Evolutionary conservation across 768 basidiomycete species (phyloP).

Genomic region (Tricholoma bakamatsutake): DNA sequence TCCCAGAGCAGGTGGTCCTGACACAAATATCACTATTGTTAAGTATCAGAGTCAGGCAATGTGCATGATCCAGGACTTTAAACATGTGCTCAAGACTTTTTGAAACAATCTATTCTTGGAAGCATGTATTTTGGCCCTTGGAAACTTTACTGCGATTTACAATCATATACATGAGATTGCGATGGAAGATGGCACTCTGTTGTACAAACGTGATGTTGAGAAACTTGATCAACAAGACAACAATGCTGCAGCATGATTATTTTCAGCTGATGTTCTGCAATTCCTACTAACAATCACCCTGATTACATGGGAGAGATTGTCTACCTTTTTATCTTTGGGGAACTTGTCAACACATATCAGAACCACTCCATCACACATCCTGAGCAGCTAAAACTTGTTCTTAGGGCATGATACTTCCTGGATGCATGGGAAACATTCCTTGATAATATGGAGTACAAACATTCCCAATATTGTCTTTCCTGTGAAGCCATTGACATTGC

Average conservation of each 20-base stretch:
- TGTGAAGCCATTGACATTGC: conserved; percentile 28
- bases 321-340: conserved; percentile 26
- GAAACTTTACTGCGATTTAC: conserved; percentile 6
- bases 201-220: conserved; percentile 5
- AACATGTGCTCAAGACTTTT: too few species aligned
- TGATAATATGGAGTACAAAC: conserved; percentile 9
- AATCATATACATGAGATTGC: conserved; percentile 16
- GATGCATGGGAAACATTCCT: conserved; percentile 24
- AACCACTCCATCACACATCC: conserved; percentile 18
- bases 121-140: conserved; percentile 13
- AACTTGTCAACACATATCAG: conserved; percentile 28
- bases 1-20: background rate
- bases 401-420: conserved; percentile 26
- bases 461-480: conserved; percentile 24
- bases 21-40: conserved; percentile 7
- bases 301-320: conserved; percentile 20
- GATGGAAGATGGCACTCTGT: conserved; percentile 14
- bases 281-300: conserved; percentile 19
- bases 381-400: conserved; percentile 22
- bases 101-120: conserved; percentile 20
- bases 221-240: conserved; percentile 40
- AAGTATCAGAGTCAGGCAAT: conserved; percentile 25
- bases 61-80: conserved; percentile 17
- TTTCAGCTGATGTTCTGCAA: conserved; percentile 27
- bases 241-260: conserved; percentile 32